Evolutionary conservation across 495 filamentous ascomycete species (phyloP), one percentile per base, ranked within the genome.

Genomic region (Penicillium cinerascens): DNA sequence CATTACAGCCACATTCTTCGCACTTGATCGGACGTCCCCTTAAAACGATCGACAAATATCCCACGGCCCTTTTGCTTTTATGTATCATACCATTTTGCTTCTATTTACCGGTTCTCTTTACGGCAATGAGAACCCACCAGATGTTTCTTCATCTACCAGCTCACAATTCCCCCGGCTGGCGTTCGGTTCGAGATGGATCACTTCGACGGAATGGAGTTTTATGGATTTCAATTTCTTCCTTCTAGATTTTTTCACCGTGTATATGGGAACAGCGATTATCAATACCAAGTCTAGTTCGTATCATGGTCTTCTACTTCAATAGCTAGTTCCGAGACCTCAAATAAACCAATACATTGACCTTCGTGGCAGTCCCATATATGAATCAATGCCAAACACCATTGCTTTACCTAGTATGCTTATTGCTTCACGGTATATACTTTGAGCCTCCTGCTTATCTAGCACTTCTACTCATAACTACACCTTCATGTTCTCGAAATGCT

Each of bases 1-100:
- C 91, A 96, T 67, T 92, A 91, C 59, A 91, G 86, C 59, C 91
- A 96, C 68, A 91, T 92, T 42, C 81, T 89, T 35, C 60, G 64
- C 10, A 6, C 16, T 49, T 49, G 38, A 49, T 23, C 4, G 10
- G 6, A 22, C 1, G 23, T 35, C 16, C 22, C 20, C 16, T 16
- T 33, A 20, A 33, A 33, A 8, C 6, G 1, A 10, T 11, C 11
- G 6, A 10, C 10, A 15, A 23, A 23, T n/a, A 39, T 18, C 0
- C 18, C 3, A 7, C 0, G n/a, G n/a, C n/a, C n/a, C 37, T 39
- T 18, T 39, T 17, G 7, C 7, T 26, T 29, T 29, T 8, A 29
- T 29, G 26, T 29, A 29, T 29, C 26, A 29, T 39, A 39, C 37
- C 37, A 8, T 15, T 42, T 42, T 42, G 16, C 37, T 39, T 6